Evolutionary conservation across 2,329 filamentous ascomycete genomes (phyloP), one percentile per base, ranked within the genome.

Genomic region (Microdochium nivale): DNA sequence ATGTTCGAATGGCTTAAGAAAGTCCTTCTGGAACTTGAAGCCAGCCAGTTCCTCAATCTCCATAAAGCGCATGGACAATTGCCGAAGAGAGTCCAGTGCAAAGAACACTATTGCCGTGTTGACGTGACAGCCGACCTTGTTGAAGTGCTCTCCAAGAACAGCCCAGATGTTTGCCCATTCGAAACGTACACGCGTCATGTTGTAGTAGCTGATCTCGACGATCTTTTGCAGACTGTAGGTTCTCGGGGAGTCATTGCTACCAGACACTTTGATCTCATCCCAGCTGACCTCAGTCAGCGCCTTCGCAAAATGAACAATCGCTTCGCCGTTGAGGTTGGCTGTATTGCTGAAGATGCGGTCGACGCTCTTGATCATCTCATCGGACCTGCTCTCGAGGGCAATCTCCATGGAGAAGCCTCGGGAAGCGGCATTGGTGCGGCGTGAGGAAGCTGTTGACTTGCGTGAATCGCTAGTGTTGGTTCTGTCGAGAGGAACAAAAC

Each of bases 11-110:
- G 95, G 94, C 69, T 96, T 97, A 51, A 99, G 72, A 67, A 99
- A 99, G 66, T 99, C 92, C 67, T 99, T 99, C 62, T 99, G 94
- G 65, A 99, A 99, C 68, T 97, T 97, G 80, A 99, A 99, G 62
- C 95, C 94, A 1, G 94, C 90, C 59, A 99, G 71, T 67, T 99
- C 94, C 66, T 96, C 94, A 54, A 97, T 90, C 69, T 99, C 94
- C 87, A 99, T 88, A 65, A 99, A 99, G 19, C 91, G 87, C 91
- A 99, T 97, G 1, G 92, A 96, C 40, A 99, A 74, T 67, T 99
- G 94, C 40, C 95, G 83, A 46, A 99, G 72, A 2, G 92, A 96
- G 71, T 99, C 95, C 25, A 99, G 78, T 3, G 94, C 94, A 64
- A 99, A 99, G 72, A 95, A 97, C 11, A 99, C 95, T 50, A 99